Evolutionary conservation across 2,329 filamentous ascomycete species (phyloP).

Genomic region (Cordyceps fumosorosea): DNA sequence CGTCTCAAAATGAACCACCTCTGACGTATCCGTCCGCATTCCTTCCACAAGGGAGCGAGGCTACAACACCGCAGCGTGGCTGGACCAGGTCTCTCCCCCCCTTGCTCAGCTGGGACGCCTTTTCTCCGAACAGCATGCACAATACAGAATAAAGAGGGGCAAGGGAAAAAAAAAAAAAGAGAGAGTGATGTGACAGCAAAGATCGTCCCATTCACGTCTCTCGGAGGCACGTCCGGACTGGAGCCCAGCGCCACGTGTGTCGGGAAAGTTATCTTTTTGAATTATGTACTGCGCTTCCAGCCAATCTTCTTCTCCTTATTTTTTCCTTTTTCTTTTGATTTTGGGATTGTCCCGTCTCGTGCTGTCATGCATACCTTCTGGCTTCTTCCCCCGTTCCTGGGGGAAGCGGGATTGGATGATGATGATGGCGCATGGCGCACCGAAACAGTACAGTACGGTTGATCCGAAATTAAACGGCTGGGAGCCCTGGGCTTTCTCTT

Average conservation of each 20-base stretch:
- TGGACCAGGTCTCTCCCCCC: not conserved
- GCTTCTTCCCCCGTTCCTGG: not conserved
- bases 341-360: not conserved
- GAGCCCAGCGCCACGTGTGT: constrained; percentile 2
- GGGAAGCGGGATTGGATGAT: not conserved
- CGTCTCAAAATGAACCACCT: too few relatives aligned
- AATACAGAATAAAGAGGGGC: not conserved
- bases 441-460: constrained; percentile 10
- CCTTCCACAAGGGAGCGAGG: too few relatives aligned
- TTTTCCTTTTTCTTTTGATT: too few relatives aligned
- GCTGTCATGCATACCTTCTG: not conserved
- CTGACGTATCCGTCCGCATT: too few relatives aligned
- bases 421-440: not conserved
- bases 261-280: not conserved
- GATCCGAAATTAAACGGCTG: constrained; percentile 9
- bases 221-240: not conserved
- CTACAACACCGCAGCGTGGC: not conserved
- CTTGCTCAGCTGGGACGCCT: not conserved
- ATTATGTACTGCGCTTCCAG: not conserved
- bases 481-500: not conserved
- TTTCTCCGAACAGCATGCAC: not conserved
- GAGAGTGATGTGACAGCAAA: not conserved
- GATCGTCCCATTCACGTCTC: not conserved
- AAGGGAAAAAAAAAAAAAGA: not conserved
- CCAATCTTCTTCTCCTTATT: too few relatives aligned